A percentile compares a stretch with the other conserved stretches of the same genome.
Conservation (phyloP, 2,329 filamentous ascomycete genomes). For the Paecilomyces dactylethromorphus region DNA sequence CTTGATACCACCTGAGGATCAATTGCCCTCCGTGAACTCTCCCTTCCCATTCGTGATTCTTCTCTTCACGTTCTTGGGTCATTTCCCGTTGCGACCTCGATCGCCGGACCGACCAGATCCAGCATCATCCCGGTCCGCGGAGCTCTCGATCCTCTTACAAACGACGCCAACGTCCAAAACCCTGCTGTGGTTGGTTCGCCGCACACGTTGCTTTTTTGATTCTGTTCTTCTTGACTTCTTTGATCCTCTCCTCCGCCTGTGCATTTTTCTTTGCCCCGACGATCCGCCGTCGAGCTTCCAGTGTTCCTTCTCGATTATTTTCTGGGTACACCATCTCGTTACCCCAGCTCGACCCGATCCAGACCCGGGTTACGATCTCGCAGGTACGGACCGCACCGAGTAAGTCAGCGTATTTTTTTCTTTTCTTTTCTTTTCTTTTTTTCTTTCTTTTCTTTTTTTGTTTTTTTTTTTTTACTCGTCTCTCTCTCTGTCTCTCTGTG, state of each 20-base stretch:
- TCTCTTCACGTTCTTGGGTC: neutral
- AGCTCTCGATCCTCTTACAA: neutral
- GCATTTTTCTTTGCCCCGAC: neutral
- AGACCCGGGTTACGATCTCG: no score
- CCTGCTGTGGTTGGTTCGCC: neutral
- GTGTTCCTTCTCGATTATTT: no score
- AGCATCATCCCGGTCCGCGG: constrained; percentile 14
- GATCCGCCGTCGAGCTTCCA: no score
- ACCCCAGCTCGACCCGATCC: no score
- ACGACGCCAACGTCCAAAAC: neutral
- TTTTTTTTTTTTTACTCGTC: neutral
- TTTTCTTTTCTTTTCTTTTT: no score
- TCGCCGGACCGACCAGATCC: constrained; percentile 7
- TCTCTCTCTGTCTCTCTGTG: neutral
- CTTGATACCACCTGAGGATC: neutral
- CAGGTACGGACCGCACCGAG: no score
- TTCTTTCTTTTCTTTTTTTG: neutral
- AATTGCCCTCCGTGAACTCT: neutral
- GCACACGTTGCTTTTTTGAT: neutral
- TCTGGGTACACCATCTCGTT: no score
- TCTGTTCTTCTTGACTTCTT: neutral
- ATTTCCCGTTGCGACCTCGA: neutral
- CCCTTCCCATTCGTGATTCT: neutral
- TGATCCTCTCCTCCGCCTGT: neutral
- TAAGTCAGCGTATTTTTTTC: no score